Evolutionary conservation across 2,329 filamentous ascomycete genomes (phyloP), one percentile per base, ranked within the genome.

Genomic region (Alternaria sp.): DNA sequence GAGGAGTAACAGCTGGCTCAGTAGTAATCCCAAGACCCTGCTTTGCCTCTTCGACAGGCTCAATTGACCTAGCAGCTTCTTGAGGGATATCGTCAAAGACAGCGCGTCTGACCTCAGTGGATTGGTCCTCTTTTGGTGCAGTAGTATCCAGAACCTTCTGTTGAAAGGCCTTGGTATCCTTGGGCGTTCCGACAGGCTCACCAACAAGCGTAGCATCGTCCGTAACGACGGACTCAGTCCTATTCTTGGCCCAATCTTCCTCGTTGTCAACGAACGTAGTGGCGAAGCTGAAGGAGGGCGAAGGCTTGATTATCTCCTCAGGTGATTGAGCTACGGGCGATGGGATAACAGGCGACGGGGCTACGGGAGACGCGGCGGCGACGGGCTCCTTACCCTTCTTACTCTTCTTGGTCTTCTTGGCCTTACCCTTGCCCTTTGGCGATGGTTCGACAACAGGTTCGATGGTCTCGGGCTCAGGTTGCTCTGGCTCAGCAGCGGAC

Each of bases 201-300:
- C 72, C 76, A 15, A 79, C 71, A 44, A 79, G 72, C 3, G 75
- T 78, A 55, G 71, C 73, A 45, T 76, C 75, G 53, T 78, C 75
- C 1, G 73, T 74, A 52, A 72, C 59, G 17, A 71, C 43, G 2
- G 74, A 74, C 32, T 71, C 73, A 2, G 68, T 59, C 6, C 64
- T 69, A 32, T 72, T 69, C 53, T 73, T 72, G 4, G 51, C 62
- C 76, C 76, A 79, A 5, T 75, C 73, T 11, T 75, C 70, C 59
- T 79, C 76, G 25, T 77, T 72, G 6, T 76, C 72, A 12, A 73
- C 63, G 36, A 77, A 77, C 1, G 69, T 73, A 1, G 73, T 75
- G 10, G 72, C 53, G 54, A 68, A 68, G 15, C 67, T 67, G 13
- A 47, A 63, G 26, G 30, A 44, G 43, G 40, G 47, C 19, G 64